phyloP scores from a whole-genome alignment of 331 rosid genomes.

The Saraca asoca region DNA sequence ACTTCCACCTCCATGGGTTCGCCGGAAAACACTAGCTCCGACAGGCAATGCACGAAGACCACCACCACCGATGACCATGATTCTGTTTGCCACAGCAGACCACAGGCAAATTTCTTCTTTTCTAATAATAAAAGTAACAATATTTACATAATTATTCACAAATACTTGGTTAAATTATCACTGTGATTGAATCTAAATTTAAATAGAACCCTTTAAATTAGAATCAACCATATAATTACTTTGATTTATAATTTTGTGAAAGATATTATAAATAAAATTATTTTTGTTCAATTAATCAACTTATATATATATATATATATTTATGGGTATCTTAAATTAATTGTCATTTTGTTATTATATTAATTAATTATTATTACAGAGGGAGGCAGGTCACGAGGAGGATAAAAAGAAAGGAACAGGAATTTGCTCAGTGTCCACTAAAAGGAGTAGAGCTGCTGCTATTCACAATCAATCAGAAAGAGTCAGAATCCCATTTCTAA shows the following conservation, averaged over 20 bases:
- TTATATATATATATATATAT: neutral
- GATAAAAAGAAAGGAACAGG: constrained; percentile 50
- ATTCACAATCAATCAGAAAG: constrained; percentile 90
- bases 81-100: constrained; percentile 78
- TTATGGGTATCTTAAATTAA: too few species aligned
- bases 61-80: constrained; percentile 67
- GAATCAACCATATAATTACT: too few species aligned
- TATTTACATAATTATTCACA: too few species aligned
- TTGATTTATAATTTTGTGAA: too few species aligned
- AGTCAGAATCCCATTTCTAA: constrained; percentile 37
- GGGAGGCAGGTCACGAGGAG: constrained; percentile 44
- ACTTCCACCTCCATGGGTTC: constrained; percentile 63
- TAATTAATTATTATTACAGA: constrained; percentile 30
- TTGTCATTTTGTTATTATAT: neutral
- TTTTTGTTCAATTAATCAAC: neutral
- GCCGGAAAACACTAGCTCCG: constrained; percentile 60
- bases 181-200: too few species aligned
- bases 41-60: constrained; percentile 41
- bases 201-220: too few species aligned
- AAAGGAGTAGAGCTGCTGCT: constrained; percentile 84
- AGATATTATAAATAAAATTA: too few species aligned
- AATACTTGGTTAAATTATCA: too few species aligned
- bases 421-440: constrained; percentile 61
- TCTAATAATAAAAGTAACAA: too few species aligned
- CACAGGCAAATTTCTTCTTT: constrained; percentile 43